Evolutionary conservation across 2,329 filamentous ascomycete genomes (phyloP).

Genomic region (Verticillium zaregamsianum): DNA sequence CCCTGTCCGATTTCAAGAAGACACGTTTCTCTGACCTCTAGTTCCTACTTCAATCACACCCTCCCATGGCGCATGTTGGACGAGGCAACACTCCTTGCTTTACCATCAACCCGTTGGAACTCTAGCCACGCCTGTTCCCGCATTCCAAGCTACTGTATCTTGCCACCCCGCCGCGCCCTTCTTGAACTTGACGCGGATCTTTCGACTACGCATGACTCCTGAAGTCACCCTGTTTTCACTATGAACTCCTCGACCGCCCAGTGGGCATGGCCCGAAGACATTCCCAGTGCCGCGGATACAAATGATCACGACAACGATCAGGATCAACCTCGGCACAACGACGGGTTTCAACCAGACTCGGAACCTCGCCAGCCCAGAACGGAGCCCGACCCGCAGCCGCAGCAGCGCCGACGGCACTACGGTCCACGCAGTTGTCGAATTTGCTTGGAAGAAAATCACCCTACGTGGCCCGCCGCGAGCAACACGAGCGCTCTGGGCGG

Average conservation of each 20-base stretch:
- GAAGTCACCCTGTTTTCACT: neutral
- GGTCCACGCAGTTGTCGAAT: constrained; percentile 79
- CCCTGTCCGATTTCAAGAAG: neutral
- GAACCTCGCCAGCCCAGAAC: neutral
- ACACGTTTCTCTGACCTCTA: neutral
- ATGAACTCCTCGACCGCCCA: neutral
- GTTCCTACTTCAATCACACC: neutral
- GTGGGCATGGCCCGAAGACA: neutral
- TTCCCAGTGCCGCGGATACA: neutral
- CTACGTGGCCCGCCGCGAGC: constrained; percentile 34
- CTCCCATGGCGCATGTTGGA: neutral
- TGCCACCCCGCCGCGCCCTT: neutral
- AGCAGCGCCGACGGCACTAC: constrained; percentile 43
- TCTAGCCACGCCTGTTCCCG: neutral
- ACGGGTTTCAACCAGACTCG: neutral
- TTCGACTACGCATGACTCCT: neutral
- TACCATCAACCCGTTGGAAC: neutral
- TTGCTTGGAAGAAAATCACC: constrained; percentile 67
- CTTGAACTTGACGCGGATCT: neutral
- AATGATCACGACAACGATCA: neutral
- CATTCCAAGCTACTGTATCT: neutral
- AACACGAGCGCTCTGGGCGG: constrained; percentile 10
- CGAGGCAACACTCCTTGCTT: neutral
- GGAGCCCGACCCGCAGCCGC: neutral
- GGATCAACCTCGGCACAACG: neutral